A percentile compares a stretch with the other conserved stretches of the same genome.
Conservation (phyloP, 306 rosid genomes). For the Ochetophila trinervis region DNA sequence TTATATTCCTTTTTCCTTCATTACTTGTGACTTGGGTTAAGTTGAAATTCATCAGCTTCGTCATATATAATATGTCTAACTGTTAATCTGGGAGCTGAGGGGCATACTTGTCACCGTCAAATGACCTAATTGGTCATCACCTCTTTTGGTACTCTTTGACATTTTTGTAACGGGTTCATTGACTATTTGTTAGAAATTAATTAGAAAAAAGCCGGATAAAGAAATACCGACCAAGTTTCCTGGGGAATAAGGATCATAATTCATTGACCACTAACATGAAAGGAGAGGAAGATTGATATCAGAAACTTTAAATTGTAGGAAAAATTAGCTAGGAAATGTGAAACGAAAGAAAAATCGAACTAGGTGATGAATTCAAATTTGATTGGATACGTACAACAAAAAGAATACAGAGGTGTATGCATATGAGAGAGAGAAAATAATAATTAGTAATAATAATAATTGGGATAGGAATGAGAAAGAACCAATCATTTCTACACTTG, state of each 20-base stretch:
- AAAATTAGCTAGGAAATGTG: background rate
- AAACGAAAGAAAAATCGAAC: background rate
- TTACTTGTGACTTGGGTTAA: no score
- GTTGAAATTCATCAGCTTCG: background rate
- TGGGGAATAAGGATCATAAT: constrained; percentile 12
- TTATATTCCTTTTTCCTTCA: no score
- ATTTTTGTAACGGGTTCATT: constrained; percentile 18
- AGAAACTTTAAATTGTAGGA: background rate
- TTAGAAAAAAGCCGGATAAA: background rate
- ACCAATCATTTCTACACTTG: constrained; percentile 5
- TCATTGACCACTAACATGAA: constrained; percentile 8
- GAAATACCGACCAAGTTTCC: background rate
- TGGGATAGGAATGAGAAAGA: background rate
- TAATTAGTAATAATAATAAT: no score
- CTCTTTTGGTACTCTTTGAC: background rate
- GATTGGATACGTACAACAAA: background rate
- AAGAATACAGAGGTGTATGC: no score
- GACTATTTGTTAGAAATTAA: background rate
- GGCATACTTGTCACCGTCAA: constrained; percentile 14
- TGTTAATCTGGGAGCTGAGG: no score
- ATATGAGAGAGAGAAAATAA: no score
- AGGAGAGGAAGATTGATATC: constrained; percentile 7
- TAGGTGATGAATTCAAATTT: background rate
- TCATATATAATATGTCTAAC: background rate
- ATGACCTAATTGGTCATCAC: background rate